Evolutionary conservation across 2,329 filamentous ascomycete species (phyloP), one percentile per base, ranked within the genome.

Genomic region (Aureobasidium sp.): DNA sequence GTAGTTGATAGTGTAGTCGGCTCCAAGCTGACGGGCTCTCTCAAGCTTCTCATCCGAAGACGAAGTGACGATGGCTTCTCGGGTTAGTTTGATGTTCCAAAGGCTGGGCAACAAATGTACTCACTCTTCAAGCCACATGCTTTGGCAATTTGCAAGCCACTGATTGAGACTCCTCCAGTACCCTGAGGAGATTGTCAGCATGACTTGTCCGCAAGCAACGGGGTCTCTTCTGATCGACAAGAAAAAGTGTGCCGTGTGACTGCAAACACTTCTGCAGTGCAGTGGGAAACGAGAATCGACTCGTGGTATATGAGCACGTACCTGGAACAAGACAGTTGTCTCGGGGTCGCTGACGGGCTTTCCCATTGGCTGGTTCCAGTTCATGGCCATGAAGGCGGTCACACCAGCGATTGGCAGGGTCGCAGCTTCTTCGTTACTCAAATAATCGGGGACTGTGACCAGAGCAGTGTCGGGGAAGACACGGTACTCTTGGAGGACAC

Each of bases 1-100:
- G 71, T 88, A 89, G 72, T 88, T 87, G 70, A 88, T 78, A 1
- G 81, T 74, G 48, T 83, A 76, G 60, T 80, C 77, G 0, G 84
- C 86, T 2, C 86, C 85, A 7, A 87, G 76, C 25, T 77, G 71
- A 64, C 77, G 79, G 20, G 86, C 76, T 34, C 75, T 76, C 53
- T 80, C 64, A 31, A 68, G 57, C 64, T 70, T 67, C 31, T 64
- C 62, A 64, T 70, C 64, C 15, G 65, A 67, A 22, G 64, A 65
- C 8, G 66, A 67, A 3, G 66, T 67, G 27, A 64, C 45, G 57
- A 67, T 67, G 15, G 85, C 68, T 0, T 80, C 66, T 70, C 0
- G 79, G 79, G 70, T n/a, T 14, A 58, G 55, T 39, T 20, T 8
- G 5, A 4, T 34, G 20, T 73, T 75, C 4, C 73, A 71, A 36